Percentiles rank a stretch among this genome's conserved stretches.
Evolutionary conservation across 2,329 filamentous ascomycete species (phyloP).

Genomic region (Onygena corvina): DNA sequence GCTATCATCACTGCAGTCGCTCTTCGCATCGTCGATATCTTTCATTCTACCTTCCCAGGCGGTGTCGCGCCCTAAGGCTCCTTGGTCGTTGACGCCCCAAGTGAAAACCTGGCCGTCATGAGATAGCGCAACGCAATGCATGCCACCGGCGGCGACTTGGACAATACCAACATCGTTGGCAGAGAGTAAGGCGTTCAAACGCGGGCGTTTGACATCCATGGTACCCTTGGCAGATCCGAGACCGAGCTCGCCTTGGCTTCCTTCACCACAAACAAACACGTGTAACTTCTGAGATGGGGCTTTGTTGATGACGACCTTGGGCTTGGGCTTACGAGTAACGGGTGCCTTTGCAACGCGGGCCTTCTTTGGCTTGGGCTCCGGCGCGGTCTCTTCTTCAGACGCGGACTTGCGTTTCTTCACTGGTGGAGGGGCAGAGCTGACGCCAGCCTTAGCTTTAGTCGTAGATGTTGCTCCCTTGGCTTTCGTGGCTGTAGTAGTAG

Average conservation of each 20-base stretch:
- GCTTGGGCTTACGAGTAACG: conserved; percentile 10
- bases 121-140: conserved; percentile 68
- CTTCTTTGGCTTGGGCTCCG: conserved; percentile 15
- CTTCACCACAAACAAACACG: conserved; percentile 70
- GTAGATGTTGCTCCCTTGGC: not conserved
- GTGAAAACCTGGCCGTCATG: conserved; percentile 70
- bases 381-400: conserved; percentile 14
- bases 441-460: not conserved
- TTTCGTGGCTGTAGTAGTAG: not conserved
- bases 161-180: conserved; percentile 53
- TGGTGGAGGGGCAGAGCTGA: conserved; percentile 20
- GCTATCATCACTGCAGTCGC: conserved; percentile 41
- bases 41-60: conserved; percentile 52
- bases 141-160: conserved; percentile 64
- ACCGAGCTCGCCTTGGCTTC: conserved; percentile 68
- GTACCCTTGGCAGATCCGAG: conserved; percentile 55
- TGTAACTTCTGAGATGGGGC: conserved; percentile 48
- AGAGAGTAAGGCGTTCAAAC: conserved; percentile 51
- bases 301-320: conserved; percentile 45
- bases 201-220: conserved; percentile 63
- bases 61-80: conserved; percentile 65
- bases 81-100: conserved; percentile 81
- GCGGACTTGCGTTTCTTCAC: conserved; percentile 8
- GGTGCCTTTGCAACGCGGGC: conserved; percentile 15
- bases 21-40: conserved; percentile 42